Evolutionary conservation across 345 rosid genomes (phyloP), one percentile per base, ranked within the genome.

Genomic region (Eucalyptus regnans): DNA sequence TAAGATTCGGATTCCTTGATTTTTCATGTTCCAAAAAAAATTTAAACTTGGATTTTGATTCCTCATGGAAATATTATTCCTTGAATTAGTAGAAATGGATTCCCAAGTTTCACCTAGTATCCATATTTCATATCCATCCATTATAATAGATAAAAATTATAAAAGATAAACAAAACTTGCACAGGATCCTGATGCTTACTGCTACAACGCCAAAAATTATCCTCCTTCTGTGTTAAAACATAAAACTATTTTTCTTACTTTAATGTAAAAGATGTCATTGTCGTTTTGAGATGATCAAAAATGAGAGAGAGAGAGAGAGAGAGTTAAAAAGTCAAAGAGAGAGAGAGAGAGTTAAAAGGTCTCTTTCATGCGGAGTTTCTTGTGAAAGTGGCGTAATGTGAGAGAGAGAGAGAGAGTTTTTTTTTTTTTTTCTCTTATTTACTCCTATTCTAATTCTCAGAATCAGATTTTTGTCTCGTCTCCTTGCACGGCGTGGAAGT

Each of bases 351-450:
- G 52, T 20, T 8, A 56, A 9, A 56, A 56, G 5, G 44, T 89
- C 94, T 98, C 96, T 95, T 56, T 56, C 27, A 56, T 56, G 62
- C 8, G 60, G 60, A 54, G 60, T 22, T 54, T 54, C 27, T 8
- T 3, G 25, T 54, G 27, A 86, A 86, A 44, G 46, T 37, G 41
- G 41, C 41, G 41, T 37, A 37, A 37, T 37, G 41, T 4, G 41
- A 37, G 41, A 41, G 5, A 41, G 41, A 41, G 41, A 41, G 5
- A 41, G 41, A 37, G 4, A 37, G 41, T 2, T 33, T 33, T 33
- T 33, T 33, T 37, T 37, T 37, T 37, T 33, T 33, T 37, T 37
- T 37, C 3, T 4, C 41, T 37, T 37, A 37, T 37, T 37, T 37
- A 37, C 41, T 37, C 41, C 41, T 37, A 37, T 37, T 37, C 41